phyloP scores from a whole-genome alignment of 352 stramenopile genomes.

The Phytopythium vexans region DNA sequence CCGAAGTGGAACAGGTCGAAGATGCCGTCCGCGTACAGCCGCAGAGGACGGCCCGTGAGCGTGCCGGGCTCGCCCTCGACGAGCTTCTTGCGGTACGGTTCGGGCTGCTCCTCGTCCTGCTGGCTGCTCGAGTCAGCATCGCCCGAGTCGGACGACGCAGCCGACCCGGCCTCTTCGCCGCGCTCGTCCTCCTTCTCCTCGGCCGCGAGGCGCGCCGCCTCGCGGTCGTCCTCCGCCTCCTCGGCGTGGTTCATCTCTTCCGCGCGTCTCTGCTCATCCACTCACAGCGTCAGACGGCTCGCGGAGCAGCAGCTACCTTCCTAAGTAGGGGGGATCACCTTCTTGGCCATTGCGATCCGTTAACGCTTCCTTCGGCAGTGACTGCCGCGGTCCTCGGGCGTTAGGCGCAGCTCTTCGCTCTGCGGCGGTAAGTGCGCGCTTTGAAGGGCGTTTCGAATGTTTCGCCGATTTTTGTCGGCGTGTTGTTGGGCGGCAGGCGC shows the following conservation, averaged over 20 bases:
- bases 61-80: constrained; percentile 66
- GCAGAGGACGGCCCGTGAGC: constrained; percentile 68
- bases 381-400: too few relatives aligned
- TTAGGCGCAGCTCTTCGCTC: too few relatives aligned
- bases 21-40: constrained; percentile 86
- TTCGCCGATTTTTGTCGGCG: too few relatives aligned
- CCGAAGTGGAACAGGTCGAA: constrained; percentile 90
- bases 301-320: too few relatives aligned
- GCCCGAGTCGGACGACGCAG: constrained; percentile 1
- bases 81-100: constrained; percentile 61
- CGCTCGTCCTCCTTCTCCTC: constrained; percentile 17
- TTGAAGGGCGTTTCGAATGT: too few relatives aligned
- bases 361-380: too few relatives aligned
- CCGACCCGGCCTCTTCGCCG: constrained; percentile 12
- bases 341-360: too few relatives aligned
- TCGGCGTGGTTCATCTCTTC: constrained; percentile 35
- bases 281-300: too few relatives aligned
- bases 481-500: too few relatives aligned
- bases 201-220: constrained; percentile 1
- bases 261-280: constrained; percentile 21
- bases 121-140: constrained; percentile 14
- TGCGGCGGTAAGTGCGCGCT: too few relatives aligned
- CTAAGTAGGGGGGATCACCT: too few relatives aligned
- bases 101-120: constrained; percentile 20
- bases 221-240: constrained; percentile 23